Conservation (phyloP, 805 yeast genomes). For the Starmerella stellata region DNA sequence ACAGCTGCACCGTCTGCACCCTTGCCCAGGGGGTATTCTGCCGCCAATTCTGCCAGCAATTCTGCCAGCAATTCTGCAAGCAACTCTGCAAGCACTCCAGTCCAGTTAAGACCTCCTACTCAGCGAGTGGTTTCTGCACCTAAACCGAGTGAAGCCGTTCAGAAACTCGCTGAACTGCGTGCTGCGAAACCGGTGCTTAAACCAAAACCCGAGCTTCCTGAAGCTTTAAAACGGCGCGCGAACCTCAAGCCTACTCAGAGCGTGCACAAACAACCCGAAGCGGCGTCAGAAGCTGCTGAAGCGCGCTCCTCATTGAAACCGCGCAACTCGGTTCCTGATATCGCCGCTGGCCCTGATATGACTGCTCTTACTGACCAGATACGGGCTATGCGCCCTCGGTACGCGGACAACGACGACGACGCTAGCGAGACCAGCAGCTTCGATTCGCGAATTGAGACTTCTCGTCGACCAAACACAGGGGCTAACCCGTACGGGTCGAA, state of each 20-base stretch:
- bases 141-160: conserved; percentile 11
- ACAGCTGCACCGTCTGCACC: not conserved
- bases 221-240: conserved; percentile 8
- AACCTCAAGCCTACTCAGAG: conserved; percentile 11
- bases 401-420: conserved; percentile 2
- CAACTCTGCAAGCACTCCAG: no score
- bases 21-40: not conserved
- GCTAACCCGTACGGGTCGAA: no score
- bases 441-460: no score
- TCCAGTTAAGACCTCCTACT: conserved; percentile 8
- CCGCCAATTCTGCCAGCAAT: conserved; percentile 1
- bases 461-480: no score
- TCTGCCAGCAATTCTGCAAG: no score
- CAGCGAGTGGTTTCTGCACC: conserved; percentile 7
- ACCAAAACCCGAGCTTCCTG: conserved; percentile 10
- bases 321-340: conserved; percentile 3
- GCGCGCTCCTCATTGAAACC: conserved; percentile 3
- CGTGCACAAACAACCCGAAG: not conserved
- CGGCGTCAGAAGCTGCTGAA: conserved; percentile 3
- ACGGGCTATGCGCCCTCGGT: conserved; percentile 10
- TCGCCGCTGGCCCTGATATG: conserved; percentile 8
- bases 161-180: conserved; percentile 11
- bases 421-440: conserved; percentile 1
- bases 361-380: conserved; percentile 12
- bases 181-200: conserved; percentile 11